Percentiles rank a stretch among this genome's conserved stretches.
phyloP scores from a whole-genome alignment of 495 filamentous ascomycete genomes.

The Staphylotrichum tortipilum region DNA sequence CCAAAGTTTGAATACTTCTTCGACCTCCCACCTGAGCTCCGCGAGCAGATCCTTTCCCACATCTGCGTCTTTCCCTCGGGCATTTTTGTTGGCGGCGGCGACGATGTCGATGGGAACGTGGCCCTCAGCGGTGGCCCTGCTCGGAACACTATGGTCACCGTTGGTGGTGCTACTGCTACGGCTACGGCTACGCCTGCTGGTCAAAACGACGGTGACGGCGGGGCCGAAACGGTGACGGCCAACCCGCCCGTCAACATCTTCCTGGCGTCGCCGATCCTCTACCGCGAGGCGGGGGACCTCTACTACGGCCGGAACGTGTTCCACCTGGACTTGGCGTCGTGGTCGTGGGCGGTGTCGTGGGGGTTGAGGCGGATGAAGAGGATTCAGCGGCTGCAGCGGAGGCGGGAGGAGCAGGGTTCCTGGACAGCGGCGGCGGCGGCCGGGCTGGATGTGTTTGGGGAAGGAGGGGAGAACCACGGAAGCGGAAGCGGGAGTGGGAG shows the following conservation, averaged over 20 bases:
- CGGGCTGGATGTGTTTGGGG: background rate
- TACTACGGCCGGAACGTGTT: constrained; percentile 30
- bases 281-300: constrained; percentile 25
- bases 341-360: constrained; percentile 10
- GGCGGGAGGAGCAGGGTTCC: no score
- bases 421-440: background rate
- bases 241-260: constrained; percentile 21
- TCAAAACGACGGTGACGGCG: background rate
- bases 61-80: constrained; percentile 10
- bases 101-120: background rate
- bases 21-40: constrained; percentile 11
- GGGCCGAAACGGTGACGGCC: background rate
- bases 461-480: background rate
- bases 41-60: constrained; percentile 13
- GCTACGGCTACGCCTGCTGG: background rate
- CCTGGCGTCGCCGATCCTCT: constrained; percentile 26
- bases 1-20: constrained; percentile 8
- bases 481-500: background rate
- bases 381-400: background rate
- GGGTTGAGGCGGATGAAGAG: no score
- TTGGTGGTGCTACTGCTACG: no score
- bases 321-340: constrained; percentile 20
- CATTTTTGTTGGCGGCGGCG: constrained; percentile 3
- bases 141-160: no score
- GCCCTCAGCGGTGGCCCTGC: background rate